Conservation (phyloP, 2,329 filamentous ascomycete species). For the Chaetothyriales sp. region DNA sequence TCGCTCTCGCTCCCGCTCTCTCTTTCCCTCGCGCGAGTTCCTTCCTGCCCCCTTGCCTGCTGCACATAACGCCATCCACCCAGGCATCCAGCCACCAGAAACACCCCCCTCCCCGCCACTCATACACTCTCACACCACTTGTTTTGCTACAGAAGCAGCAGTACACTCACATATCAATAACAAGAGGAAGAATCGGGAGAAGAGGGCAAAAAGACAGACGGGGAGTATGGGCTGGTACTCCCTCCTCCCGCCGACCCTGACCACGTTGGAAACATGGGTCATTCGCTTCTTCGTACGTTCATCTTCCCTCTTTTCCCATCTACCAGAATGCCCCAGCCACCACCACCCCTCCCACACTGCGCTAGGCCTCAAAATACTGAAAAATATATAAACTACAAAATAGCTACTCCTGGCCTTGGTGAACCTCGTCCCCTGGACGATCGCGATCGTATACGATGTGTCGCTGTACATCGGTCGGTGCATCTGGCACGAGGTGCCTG, state of each 20-base stretch:
- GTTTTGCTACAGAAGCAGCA: too few relatives aligned
- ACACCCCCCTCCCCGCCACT: too few relatives aligned
- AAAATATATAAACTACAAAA: slow-evolving; percentile 20
- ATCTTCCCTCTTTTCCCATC: not conserved
- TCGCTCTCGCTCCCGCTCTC: too few relatives aligned
- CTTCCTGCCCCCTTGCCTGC: too few relatives aligned
- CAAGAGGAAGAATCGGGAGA: not conserved
- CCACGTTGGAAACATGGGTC: slow-evolving; percentile 48
- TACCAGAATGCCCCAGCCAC: too few relatives aligned
- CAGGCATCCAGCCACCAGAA: too few relatives aligned
- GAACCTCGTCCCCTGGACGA: slow-evolving; percentile 49
- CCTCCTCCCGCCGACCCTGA: slow-evolving; percentile 46
- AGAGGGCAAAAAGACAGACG: not conserved
- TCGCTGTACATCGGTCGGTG: slow-evolving; percentile 48
- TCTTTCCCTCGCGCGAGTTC: too few relatives aligned
- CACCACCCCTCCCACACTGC: slow-evolving; percentile 2
- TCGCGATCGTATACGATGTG: slow-evolving; percentile 50
- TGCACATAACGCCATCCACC: too few relatives aligned
- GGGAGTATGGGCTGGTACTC: slow-evolving; percentile 50
- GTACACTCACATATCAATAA: not conserved
- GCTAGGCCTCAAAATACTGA: not conserved
- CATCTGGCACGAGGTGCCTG: slow-evolving; percentile 44
- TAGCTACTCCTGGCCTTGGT: slow-evolving; percentile 48
- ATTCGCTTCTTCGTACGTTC: slow-evolving; percentile 47
- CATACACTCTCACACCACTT: too few relatives aligned